These are phyloP conservation scores for Lactarius trivialis DNA, from an alignment of 768 basidiomycete genomes.

Conservation along the genomic window DNA sequence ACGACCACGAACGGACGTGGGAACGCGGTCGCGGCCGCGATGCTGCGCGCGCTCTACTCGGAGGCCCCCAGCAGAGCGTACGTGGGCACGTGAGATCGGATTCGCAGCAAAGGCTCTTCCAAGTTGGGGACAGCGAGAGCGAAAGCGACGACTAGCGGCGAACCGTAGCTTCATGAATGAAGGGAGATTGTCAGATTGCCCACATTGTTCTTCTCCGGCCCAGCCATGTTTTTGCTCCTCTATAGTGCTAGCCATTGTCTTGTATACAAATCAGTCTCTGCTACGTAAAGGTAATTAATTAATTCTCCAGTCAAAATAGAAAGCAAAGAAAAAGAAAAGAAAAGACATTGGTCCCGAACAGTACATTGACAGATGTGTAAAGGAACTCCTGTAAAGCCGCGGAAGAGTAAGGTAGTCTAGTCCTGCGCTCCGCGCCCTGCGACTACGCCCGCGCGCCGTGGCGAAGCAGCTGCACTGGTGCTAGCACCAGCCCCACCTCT, in stretches of 20 bases:
- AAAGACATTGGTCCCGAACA: not conserved
- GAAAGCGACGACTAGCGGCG: conserved; percentile 15
- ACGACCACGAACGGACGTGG: conserved; percentile 33
- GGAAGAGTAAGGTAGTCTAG: not conserved
- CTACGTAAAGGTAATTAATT: conserved; percentile 4
- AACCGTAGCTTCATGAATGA: not conserved
- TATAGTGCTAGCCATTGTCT: not conserved
- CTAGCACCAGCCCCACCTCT: conserved; percentile 21
- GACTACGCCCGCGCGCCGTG: conserved; percentile 17
- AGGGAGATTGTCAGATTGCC: too few relatives aligned
- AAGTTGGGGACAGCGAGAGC: conserved; percentile 17
- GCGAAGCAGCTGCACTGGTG: conserved; percentile 9
- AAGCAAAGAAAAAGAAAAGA: not conserved
- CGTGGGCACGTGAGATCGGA: conserved; percentile 3
- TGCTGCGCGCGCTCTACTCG: conserved; percentile 41
- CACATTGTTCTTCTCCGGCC: not conserved
- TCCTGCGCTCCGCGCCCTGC: conserved; percentile 17
- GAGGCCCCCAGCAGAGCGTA: conserved; percentile 17
- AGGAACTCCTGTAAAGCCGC: not conserved
- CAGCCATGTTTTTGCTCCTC: not conserved
- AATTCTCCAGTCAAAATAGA: not conserved
- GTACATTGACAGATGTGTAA: not conserved
- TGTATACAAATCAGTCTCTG: conserved; percentile 11
- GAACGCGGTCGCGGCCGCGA: conserved; percentile 45
- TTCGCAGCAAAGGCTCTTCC: conserved; percentile 17